Evolutionary conservation across 768 basidiomycete species (phyloP), one percentile per base, ranked within the genome.

Genomic region (Tylopilus subfusipes): DNA sequence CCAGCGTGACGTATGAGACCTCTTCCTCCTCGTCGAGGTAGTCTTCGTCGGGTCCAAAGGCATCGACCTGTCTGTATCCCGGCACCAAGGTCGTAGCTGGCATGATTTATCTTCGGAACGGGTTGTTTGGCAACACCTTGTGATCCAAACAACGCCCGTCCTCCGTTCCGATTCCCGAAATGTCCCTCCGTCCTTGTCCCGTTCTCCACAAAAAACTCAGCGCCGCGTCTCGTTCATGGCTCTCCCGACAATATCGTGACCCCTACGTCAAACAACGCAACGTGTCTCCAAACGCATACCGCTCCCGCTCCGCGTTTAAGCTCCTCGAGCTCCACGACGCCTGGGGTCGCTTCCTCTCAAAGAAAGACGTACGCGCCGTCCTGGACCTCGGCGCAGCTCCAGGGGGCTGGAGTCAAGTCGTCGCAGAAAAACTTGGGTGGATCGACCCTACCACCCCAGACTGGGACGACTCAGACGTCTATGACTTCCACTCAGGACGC

Each of bases 381-480:
- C 83, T 95, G 1, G 95, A 97, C 70, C 80, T 97, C 21, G 95
- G 96, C 16, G 90, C 90, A 0, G 91, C 93, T 0, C 96, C 95
- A 0, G 94, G 94, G 0, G 93, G 93, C 0, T 98, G 96, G 95
- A 88, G 87, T 47, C 94, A 97, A 65, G 93, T 93, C 12, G 84
- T 83, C 14, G 79, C 83, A 0, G 76, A 75, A 30, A 79, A 81
- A 52, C 66, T 90, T n/a, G 84, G 85, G 3, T 83, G 80, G 77
- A 60, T 59, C 30, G 55, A 62, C 25, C 36, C 25, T 10, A 45
- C 55, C 31, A 27, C 48, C 22, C 30, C 53, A 40, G 50, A 55
- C 39, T 27, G 39, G 19, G 51, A 39, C 39, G 46, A 18, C 50
- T 30, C 30, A 1, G 51, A 29, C 36, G 30, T 34, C 12, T 22